Percentiles rank a stretch among this genome's conserved stretches.
These are phyloP conservation scores for Diaporthe helianthi DNA, from an alignment of 2,329 filamentous ascomycete genomes.

Conservation along the genomic window DNA sequence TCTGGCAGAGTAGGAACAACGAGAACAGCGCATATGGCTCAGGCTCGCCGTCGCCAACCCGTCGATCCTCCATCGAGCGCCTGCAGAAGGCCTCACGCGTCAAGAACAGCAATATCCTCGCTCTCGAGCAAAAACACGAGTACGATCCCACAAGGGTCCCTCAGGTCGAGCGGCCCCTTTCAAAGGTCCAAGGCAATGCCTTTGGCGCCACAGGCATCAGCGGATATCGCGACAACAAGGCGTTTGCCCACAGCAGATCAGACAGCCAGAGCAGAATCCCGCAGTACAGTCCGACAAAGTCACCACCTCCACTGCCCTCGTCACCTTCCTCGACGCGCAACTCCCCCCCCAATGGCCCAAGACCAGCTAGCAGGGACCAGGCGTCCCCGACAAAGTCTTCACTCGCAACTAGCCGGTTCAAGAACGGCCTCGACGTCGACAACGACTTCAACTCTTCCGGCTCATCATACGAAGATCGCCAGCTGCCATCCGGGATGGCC, in stretches of 20 bases:
- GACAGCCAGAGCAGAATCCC: slow-evolving; percentile 69
- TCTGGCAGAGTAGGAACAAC: slow-evolving; percentile 82
- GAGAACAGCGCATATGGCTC: slow-evolving; percentile 74
- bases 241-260: slow-evolving; percentile 54
- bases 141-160: slow-evolving; percentile 85
- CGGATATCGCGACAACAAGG: slow-evolving; percentile 58
- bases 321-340: slow-evolving; percentile 47
- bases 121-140: slow-evolving; percentile 88
- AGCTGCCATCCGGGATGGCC: slow-evolving; percentile 69
- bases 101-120: slow-evolving; percentile 97
- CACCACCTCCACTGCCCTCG: slow-evolving; percentile 43
- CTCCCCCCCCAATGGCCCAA: slow-evolving; percentile 53
- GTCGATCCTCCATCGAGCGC: slow-evolving; percentile 92
- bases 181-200: slow-evolving; percentile 76
- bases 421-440: slow-evolving; percentile 73
- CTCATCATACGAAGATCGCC: slow-evolving; percentile 62
- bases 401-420: slow-evolving; percentile 72
- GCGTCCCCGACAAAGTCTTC: slow-evolving; percentile 89
- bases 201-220: slow-evolving; percentile 66
- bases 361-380: slow-evolving; percentile 66
- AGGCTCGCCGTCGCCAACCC: slow-evolving; percentile 73
- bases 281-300: slow-evolving; percentile 61
- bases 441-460: slow-evolving; percentile 73
- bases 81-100: slow-evolving; percentile 93
- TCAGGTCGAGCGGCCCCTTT: slow-evolving; percentile 81